Conservation (phyloP, 345 rosid genomes). For the Chamaenerion angustifolium region DNA sequence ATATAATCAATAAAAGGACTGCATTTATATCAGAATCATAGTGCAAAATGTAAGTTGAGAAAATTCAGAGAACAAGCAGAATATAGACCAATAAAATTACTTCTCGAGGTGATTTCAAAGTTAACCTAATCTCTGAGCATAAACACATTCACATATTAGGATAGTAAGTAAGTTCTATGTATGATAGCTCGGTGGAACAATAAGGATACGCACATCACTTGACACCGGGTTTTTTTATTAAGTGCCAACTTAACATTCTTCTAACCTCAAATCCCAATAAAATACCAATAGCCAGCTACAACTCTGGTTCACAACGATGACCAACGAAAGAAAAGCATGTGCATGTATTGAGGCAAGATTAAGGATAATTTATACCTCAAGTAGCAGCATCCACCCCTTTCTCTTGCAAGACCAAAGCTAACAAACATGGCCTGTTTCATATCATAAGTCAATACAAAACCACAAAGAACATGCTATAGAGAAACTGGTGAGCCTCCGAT, state of each 20-base stretch:
- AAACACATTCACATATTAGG: too few relatives aligned
- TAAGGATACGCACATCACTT: too few relatives aligned
- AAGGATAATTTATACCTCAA: slow-evolving; percentile 36
- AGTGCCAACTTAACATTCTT: too few relatives aligned
- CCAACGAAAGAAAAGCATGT: neutral
- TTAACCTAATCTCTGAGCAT: too few relatives aligned
- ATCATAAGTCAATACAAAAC: slow-evolving; percentile 2
- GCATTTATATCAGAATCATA: neutral
- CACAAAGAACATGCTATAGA: neutral
- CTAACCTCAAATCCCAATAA: too few relatives aligned
- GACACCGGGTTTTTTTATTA: too few relatives aligned
- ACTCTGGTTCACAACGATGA: neutral
- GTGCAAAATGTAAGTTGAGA: neutral
- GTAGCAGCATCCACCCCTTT: slow-evolving; percentile 82
- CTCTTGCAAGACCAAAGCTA: slow-evolving; percentile 90
- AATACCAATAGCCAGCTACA: neutral
- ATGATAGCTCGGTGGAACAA: too few relatives aligned
- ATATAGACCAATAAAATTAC: too few relatives aligned
- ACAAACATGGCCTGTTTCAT: slow-evolving; percentile 85
- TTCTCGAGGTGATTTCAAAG: too few relatives aligned
- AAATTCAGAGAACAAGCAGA: too few relatives aligned
- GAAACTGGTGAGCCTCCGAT: neutral
- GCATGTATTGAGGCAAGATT: too few relatives aligned
- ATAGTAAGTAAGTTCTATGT: too few relatives aligned
- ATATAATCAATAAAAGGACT: neutral